Base-by-base conservation (phyloP, 2,329 filamentous ascomycete genomes). In the Nemania sp. region DNA sequence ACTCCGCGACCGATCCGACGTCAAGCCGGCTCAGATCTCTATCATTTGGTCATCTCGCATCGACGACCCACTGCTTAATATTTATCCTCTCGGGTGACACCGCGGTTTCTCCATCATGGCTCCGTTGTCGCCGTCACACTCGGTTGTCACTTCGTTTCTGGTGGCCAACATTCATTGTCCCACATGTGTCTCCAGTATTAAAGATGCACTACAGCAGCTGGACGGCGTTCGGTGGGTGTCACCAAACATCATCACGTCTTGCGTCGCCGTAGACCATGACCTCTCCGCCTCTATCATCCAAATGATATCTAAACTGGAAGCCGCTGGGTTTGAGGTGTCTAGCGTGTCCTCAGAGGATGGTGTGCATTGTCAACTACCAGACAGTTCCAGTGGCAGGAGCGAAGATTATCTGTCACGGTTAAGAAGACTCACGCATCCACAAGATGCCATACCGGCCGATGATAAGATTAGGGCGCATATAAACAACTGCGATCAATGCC, bases 131-230 rank as follows among this genome's bases (percentile, higher is more conserved):
- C 56, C 54, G 56, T 60, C 59, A 52, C 56, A 62, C 45, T 57
- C 54, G 42, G 37, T 59, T 54, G 69, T 76, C 54, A 80, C 77
- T 11, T 86, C 82, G 28, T 83, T 87, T 65, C 77, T 90, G 57
- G 75, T 91, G 62, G 82, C 80, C 57, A 91, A 91, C 69, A 77
- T 91, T n/a, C 88, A 91, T 72, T 91, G 88, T 73, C 84, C 87
- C 12, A 88, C 86, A 56, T 91, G 88, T 69, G 83, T 90, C 44
- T 80, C 81, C 30, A 77, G 80, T 61, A 90, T 91, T 66, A 78
- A 83, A 64, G 74, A 79, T 49, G 77, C 80, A 54, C 72, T 91
- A 54, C 75, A 68, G 75, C 39, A 69, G 70, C 17, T 81, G 73
- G 61, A 66, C 62, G 48, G 70, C 65, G 73, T 75, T 74, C 75